Percentiles rank a stretch among this genome's conserved stretches.
Evolutionary conservation across 2,329 filamentous ascomycete genomes (phyloP).

Genomic region (Dichotomopilus funicola): DNA sequence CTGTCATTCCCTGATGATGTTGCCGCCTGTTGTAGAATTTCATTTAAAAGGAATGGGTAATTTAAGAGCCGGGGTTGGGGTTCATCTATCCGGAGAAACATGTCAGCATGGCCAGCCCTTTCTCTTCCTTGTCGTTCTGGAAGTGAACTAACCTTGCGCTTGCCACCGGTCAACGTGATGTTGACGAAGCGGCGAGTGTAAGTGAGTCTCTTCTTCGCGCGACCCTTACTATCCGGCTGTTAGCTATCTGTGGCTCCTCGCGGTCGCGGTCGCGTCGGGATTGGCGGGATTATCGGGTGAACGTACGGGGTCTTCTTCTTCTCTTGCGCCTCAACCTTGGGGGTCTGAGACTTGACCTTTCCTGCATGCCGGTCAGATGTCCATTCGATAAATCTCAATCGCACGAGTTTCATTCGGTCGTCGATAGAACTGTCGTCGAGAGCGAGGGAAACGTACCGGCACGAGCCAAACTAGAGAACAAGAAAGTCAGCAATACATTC

Average conservation of each 20-base stretch:
- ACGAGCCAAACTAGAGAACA: constrained; percentile 24
- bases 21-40: constrained; percentile 3
- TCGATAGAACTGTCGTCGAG: constrained; percentile 1
- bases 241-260: constrained; percentile 7
- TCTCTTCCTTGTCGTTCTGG: neutral
- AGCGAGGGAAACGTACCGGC: constrained; percentile 21
- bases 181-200: constrained; percentile 99
- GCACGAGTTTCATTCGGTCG: constrained; percentile 6
- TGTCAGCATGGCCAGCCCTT: constrained; percentile 6
- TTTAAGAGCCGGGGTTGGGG: constrained; percentile 26
- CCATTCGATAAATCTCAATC: neutral
- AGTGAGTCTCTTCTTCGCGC: constrained; percentile 91
- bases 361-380: constrained; percentile 39
- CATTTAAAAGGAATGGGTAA: constrained; percentile 6
- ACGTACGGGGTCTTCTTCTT: constrained; percentile 27
- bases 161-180: constrained; percentile 91
- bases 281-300: neutral
- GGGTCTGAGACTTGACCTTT: constrained; percentile 97
- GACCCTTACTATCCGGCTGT: constrained; percentile 58
- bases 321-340: constrained; percentile 48
- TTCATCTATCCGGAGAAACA: constrained; percentile 22
- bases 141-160: constrained; percentile 74
- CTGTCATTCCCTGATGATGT: constrained; percentile 9
- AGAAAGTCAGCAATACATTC: constrained; percentile 13
- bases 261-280: neutral